Evolutionary conservation across 176 grass and related monocot species (phyloP).

Genomic region (Lolium multiflorum): DNA sequence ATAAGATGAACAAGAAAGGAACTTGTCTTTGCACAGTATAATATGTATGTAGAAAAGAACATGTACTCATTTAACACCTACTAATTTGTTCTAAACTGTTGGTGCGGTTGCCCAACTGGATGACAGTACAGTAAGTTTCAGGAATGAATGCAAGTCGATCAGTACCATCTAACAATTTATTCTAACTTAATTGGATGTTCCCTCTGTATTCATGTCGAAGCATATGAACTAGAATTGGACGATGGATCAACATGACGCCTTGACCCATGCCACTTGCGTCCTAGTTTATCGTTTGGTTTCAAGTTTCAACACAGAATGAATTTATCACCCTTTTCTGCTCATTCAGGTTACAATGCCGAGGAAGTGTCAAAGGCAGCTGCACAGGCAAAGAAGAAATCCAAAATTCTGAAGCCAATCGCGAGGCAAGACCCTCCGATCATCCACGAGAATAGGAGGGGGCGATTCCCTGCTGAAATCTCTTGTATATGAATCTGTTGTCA

Average conservation of each 20-base stretch:
- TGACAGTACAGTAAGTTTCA: not conserved
- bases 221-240: not conserved
- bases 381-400: no score
- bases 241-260: not conserved
- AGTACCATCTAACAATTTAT: not conserved
- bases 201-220: not conserved
- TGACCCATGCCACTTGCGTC: not conserved
- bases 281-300: not conserved
- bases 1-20: not conserved
- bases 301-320: slow-evolving; percentile 20
- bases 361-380: slow-evolving; percentile 53
- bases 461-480: no score
- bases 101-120: slow-evolving; percentile 10
- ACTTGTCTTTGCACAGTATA: slow-evolving; percentile 23
- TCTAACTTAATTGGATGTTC: not conserved
- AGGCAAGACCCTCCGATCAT: no score
- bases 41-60: not conserved
- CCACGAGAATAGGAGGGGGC: no score
- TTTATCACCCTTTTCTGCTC: not conserved
- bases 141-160: not conserved
- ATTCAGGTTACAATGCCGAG: slow-evolving; percentile 69
- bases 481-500: no score
- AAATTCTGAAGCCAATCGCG: no score
- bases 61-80: not conserved
- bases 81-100: slow-evolving; percentile 5